Base-by-base conservation (phyloP, 805 yeast species). In the Torulaspora gathmanii region DNA sequence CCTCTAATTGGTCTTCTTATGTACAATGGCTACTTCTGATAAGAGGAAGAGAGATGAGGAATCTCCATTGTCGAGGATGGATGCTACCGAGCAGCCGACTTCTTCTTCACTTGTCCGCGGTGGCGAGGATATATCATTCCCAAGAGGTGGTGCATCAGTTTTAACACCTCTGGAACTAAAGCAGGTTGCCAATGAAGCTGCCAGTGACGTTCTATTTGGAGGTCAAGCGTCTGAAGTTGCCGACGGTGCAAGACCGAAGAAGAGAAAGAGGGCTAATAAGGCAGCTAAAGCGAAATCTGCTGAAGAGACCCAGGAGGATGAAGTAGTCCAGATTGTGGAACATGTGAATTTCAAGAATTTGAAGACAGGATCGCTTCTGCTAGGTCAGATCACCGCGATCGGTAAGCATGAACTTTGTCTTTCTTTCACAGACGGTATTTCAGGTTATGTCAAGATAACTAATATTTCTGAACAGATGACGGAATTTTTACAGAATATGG, bases 81-180 rank as follows among this genome's bases (percentile, higher is more conserved):
- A 70, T 53, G 54, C 58, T n/a, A 69, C 74, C 3, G 51, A 51
- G 44, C 70, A 64, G 17, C 73, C 73, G 31, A 45, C 55, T 16
- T 52, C 51, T 16, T 69, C 75, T 17, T 56, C 72, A 17, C 50
- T 73, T 17, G 57, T 68, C 27, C 63, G 67, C 38, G 55, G 54
- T 27, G 56, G 64, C 33, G 73, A 70, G 25, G 71, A 68, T 33
- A 65, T 64, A 19, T 63, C 77, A 13, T 93, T 93, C 63, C 99
- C 99, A 40, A 85, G 99, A 79, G 99, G 99, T 56, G 99, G 99
- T 40, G 80, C 83, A 10, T 78, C 91, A 22, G 86, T 80, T 20
- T 75, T 93, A 59, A 79, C 95, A 3, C 89, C 98, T 5, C 70
- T 93, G 53, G 99, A 93, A 68, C 80, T 88, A 54, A 89, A 88